phyloP scores from a whole-genome alignment of 495 filamentous ascomycete genomes.

The Pseudomonodictys pantanalensis region DNA sequence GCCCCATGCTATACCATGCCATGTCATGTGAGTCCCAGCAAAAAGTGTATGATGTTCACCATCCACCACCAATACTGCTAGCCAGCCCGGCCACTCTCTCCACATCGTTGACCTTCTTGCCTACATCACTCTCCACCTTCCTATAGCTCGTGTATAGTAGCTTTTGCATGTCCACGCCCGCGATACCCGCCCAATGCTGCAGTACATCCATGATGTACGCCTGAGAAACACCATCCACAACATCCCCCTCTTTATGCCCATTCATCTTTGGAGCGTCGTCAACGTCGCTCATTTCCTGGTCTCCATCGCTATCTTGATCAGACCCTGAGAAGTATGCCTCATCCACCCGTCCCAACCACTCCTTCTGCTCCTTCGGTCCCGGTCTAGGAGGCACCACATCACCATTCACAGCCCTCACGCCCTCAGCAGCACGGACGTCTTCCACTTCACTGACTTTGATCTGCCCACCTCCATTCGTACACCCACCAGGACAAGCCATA shows the following conservation, averaged over 20 bases:
- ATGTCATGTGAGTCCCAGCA: no score
- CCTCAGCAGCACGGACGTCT: constrained; percentile 33
- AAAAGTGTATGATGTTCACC: no score
- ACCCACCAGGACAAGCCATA: constrained; percentile 97
- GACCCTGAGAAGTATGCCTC: constrained; percentile 89
- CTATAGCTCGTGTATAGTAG: constrained; percentile 83
- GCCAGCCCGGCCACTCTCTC: constrained; percentile 84
- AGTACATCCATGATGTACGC: constrained; percentile 54
- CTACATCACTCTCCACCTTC: constrained; percentile 90
- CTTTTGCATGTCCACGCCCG: constrained; percentile 66
- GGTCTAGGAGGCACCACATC: constrained; percentile 50
- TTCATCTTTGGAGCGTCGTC: constrained; percentile 16
- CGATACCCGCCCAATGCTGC: constrained; percentile 67
- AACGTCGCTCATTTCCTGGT: constrained; percentile 19
- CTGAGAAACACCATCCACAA: constrained; percentile 53
- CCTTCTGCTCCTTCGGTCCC: constrained; percentile 71
- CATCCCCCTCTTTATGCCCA: constrained; percentile 28
- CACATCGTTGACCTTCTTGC: constrained; percentile 69
- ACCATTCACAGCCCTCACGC: constrained; percentile 32
- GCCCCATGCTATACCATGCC: no score
- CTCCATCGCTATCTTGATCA: constrained; percentile 37
- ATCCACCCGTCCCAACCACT: constrained; percentile 82
- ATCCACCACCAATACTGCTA: constrained; percentile 89
- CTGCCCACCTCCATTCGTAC: constrained; percentile 95
- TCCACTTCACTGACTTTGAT: constrained; percentile 78